Evolutionary conservation across 2,329 filamentous ascomycete species (phyloP).

Genomic region (Neodidymelliopsis sp.): DNA sequence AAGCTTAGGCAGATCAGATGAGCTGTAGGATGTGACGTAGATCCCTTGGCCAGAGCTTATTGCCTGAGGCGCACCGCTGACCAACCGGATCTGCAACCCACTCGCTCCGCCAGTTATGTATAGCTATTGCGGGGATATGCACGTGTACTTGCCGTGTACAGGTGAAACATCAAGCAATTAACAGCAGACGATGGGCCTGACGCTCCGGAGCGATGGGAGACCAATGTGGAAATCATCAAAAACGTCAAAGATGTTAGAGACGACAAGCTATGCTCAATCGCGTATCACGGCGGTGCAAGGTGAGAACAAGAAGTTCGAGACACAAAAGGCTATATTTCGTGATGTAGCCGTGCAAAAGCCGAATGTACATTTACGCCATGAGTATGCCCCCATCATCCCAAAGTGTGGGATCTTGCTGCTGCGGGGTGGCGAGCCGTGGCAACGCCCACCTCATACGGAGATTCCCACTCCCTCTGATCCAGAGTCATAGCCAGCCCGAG

Average conservation of each 20-base stretch:
- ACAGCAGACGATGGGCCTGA: not conserved
- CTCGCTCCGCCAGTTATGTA: conserved; percentile 1
- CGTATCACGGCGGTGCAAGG: too few species aligned
- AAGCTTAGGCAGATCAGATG: conserved; percentile 25
- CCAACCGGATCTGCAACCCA: conserved; percentile 18
- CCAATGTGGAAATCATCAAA: not conserved
- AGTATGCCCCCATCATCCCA: conserved; percentile 51
- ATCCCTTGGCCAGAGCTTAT: conserved; percentile 24
- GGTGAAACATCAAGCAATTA: not conserved
- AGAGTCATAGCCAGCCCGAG: conserved; percentile 49
- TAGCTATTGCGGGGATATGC: conserved; percentile 11
- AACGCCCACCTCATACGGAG: conserved; percentile 36
- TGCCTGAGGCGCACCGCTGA: conserved; percentile 13
- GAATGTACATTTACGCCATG: conserved; percentile 51
- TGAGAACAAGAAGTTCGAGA: conserved; percentile 21
- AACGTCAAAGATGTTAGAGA: not conserved
- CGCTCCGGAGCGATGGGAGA: not conserved
- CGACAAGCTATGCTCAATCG: too few species aligned
- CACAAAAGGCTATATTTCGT: conserved; percentile 40
- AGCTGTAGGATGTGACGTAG: conserved; percentile 40
- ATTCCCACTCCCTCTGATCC: conserved; percentile 49
- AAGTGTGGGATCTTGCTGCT: conserved; percentile 43
- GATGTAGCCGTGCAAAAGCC: conserved; percentile 45
- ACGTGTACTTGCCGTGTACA: not conserved
- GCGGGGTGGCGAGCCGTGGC: conserved; percentile 39